Base-by-base conservation (phyloP, 345 rosid genomes). In the Euclidium syriacum region DNA sequence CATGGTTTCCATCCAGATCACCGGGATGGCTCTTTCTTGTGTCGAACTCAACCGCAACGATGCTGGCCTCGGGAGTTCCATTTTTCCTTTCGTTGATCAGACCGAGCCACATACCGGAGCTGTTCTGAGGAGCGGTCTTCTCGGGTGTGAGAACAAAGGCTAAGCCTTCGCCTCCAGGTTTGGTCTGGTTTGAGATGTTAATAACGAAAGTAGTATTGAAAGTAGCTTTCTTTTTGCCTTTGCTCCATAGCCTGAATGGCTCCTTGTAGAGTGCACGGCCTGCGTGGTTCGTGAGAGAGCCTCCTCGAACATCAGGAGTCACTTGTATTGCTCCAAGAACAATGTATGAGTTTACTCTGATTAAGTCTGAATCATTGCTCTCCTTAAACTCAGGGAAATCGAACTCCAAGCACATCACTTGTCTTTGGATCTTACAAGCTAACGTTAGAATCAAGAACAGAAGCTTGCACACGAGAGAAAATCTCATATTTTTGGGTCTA, bases 31-130 rank as follows among this genome's bases (percentile, higher is more conserved):
- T 88, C 82, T 70, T 75, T 65, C 75, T 65, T 4, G 91, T 85
- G 71, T 91, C 95, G 24, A 88, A 88, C 64, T 87, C 98, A 3
- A 87, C 58, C 0, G 89, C 87, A 24, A 87, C 84, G 0, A 77
- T 77, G 11, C 10, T 23, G 8, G 82, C 78, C 32, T 26, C 35
- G 4, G 38, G 3, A 20, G 75, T 36, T 3, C 68, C 58, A 15
- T 83, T 75, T 11, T 76, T 52, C 7, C 0, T 54, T 7, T 35
- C 49, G 52, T 85, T 85, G 41, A 85, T 83, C 1, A 85, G 50
- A 25, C 94, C 82, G 0, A 87, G 88, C 94, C 98, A 87, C 53
- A 80, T 52, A 18, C 96, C 91, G 0, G 66, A 6, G 65, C 94
- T 85, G 30, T 59, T 58, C 0, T 7, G 22, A 0, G 86, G 89